phyloP scores from a whole-genome alignment of 2,329 filamentous ascomycete species.

The Ophiosphaerella herpotricha region DNA sequence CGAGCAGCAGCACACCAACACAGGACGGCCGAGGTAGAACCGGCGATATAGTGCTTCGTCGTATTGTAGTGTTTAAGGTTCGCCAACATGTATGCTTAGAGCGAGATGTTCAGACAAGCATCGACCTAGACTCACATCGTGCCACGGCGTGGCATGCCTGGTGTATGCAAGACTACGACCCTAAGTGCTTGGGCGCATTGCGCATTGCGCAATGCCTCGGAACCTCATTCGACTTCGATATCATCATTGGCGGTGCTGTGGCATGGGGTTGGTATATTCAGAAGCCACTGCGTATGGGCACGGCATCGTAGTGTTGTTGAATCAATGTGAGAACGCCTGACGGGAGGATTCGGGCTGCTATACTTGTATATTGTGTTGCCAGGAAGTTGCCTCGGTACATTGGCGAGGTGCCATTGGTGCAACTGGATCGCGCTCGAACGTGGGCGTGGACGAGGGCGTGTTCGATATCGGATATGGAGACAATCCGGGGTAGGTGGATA shows the following conservation, averaged over 20 bases:
- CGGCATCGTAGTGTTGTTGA: not conserved
- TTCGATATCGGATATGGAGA: not conserved
- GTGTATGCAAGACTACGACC: too few relatives aligned
- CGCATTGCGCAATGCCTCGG: slow-evolving; percentile 6
- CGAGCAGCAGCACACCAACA: too few relatives aligned
- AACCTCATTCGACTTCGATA: slow-evolving; percentile 2
- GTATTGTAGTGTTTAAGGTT: too few relatives aligned
- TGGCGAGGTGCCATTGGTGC: not conserved
- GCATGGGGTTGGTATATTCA: too few relatives aligned
- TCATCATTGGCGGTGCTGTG: slow-evolving; percentile 4
- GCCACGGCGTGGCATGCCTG: not conserved
- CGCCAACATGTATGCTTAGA: too few relatives aligned
- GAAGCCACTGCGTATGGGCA: not conserved
- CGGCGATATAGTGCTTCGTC: too few relatives aligned
- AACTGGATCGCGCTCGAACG: not conserved
- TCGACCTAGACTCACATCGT: slow-evolving; percentile 1
- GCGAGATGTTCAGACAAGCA: slow-evolving; percentile 2
- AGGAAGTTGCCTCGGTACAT: slow-evolving; percentile 1
- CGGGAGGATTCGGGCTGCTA: not conserved
- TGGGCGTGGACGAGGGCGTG: not conserved
- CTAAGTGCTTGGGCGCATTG: too few relatives aligned
- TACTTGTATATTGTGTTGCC: not conserved
- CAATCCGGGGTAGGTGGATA: not conserved
- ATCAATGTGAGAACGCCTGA: not conserved
- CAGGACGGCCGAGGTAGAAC: too few relatives aligned